phyloP scores from a whole-genome alignment of 371 early-diverging fungal species.

The Mortierella sp. region DNA sequence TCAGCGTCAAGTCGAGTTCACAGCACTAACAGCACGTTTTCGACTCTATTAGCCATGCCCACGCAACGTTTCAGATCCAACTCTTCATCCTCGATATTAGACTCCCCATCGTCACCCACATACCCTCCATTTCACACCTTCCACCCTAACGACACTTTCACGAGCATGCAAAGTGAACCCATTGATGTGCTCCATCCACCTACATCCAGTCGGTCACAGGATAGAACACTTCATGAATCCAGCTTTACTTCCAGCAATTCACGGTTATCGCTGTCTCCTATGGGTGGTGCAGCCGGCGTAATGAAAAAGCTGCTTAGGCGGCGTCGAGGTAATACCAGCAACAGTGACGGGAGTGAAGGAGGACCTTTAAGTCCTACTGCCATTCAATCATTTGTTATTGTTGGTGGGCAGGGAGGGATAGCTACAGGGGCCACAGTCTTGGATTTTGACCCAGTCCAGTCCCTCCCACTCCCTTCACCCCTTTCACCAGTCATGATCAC shows the following conservation, averaged over 20 bases:
- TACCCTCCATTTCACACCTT: not conserved
- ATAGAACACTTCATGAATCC: slow-evolving; percentile 11
- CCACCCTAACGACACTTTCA: slow-evolving; percentile 5
- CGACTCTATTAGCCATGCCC: not conserved
- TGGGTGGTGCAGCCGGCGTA: slow-evolving; percentile 37
- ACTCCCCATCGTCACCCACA: slow-evolving; percentile 22
- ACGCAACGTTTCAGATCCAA: slow-evolving; percentile 33
- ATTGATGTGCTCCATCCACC: slow-evolving; percentile 9
- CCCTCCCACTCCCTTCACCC: slow-evolving; percentile 8
- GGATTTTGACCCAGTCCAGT: slow-evolving; percentile 18
- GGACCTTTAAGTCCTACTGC: slow-evolving; percentile 1
- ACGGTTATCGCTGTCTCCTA: slow-evolving; percentile 36
- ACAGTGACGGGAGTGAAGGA: slow-evolving; percentile 7
- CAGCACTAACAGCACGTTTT: slow-evolving; percentile 7
- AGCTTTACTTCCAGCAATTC: slow-evolving; percentile 9
- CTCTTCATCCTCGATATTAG: slow-evolving; percentile 29
- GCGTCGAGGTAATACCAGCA: slow-evolving; percentile 33
- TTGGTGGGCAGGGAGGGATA: slow-evolving; percentile 30
- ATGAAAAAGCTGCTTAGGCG: slow-evolving; percentile 46
- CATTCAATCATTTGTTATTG: slow-evolving; percentile 35
- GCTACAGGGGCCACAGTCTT: slow-evolving; percentile 30
- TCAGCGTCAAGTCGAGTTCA: not conserved
- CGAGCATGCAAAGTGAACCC: slow-evolving; percentile 11
- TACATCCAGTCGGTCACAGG: not conserved
- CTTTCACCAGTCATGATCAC: slow-evolving; percentile 6